These are phyloP conservation scores for Ceratobasidium papillatum DNA, from an alignment of 1,284 basidiomycete species.

Conservation along the genomic window DNA sequence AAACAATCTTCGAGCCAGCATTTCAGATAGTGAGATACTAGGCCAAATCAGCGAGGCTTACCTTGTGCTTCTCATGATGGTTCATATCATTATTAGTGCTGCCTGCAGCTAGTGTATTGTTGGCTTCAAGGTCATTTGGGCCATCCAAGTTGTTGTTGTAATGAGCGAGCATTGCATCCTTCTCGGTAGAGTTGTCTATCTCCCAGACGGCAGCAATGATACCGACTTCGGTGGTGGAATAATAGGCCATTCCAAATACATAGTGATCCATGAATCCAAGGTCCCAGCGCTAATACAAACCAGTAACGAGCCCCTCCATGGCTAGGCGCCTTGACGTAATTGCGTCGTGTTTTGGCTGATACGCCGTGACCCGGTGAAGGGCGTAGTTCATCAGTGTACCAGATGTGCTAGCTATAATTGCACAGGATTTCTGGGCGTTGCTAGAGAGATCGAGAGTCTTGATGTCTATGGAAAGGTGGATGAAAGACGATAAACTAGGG, in stretches of 20 bases:
- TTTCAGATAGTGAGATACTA: neutral
- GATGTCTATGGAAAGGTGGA: neutral
- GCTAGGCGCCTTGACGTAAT: neutral
- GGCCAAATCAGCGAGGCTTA: neutral
- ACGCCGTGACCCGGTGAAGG: neutral
- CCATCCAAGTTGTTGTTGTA: too few species aligned
- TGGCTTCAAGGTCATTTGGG: too few species aligned
- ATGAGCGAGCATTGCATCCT: too few species aligned
- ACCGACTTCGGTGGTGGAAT: neutral
- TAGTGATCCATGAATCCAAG: neutral
- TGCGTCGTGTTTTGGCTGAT: neutral
- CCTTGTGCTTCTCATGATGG: too few species aligned
- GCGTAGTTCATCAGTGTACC: too few species aligned
- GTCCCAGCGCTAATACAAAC: neutral
- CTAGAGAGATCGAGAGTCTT: too few species aligned
- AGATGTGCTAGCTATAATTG: neutral
- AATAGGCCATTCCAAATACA: neutral
- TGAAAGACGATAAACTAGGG: neutral
- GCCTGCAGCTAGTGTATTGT: too few species aligned
- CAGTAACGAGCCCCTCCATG: neutral
- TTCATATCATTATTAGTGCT: too few species aligned
- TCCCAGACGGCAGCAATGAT: slow-evolving; percentile 7
- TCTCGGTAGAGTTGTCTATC: too few species aligned
- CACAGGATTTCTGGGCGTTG: neutral
- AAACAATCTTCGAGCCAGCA: neutral